Evolutionary conservation across 2,329 filamentous ascomycete genomes (phyloP).

Genomic region (Fusarium continuum): DNA sequence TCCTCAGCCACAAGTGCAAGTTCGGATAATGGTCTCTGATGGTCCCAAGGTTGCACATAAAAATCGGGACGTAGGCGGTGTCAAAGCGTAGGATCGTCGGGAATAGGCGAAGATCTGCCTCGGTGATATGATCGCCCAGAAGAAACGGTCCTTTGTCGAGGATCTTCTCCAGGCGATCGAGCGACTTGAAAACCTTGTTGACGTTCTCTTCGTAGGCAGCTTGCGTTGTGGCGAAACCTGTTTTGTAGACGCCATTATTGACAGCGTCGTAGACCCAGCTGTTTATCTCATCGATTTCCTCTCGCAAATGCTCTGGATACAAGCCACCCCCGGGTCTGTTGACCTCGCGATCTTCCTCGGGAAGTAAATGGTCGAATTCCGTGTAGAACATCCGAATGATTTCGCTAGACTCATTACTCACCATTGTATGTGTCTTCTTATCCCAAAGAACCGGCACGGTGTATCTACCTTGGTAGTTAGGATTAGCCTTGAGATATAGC

Average conservation of each 20-base stretch:
- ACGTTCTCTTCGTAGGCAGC: constrained; percentile 72
- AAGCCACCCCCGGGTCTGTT: constrained; percentile 62
- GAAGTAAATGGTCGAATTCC: constrained; percentile 72
- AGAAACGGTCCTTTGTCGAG: constrained; percentile 65
- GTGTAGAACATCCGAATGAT: constrained; percentile 86
- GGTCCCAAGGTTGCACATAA: constrained; percentile 70
- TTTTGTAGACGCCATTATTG: constrained; percentile 62
- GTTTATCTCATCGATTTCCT: constrained; percentile 71
- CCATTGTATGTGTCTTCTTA: constrained; percentile 73
- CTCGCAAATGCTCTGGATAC: constrained; percentile 62
- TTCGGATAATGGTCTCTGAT: constrained; percentile 72
- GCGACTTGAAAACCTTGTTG: constrained; percentile 66
- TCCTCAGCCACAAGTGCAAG: constrained; percentile 73
- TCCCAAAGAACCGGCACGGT: constrained; percentile 80
- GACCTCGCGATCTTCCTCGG: constrained; percentile 60
- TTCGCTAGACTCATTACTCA: constrained; percentile 85
- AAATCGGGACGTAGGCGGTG: constrained; percentile 72
- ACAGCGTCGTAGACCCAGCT: constrained; percentile 70
- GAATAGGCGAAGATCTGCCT: constrained; percentile 74
- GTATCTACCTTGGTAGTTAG: constrained; percentile 73
- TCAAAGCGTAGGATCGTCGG: constrained; percentile 76
- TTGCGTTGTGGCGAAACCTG: constrained; percentile 73
- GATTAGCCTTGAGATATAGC: constrained; percentile 74
- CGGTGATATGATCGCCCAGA: constrained; percentile 71
- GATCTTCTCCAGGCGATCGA: constrained; percentile 70